A percentile compares a stretch with the other conserved stretches of the same genome.
Conservation (phyloP, 805 yeast genomes). For the Ogataea saltuana region DNA sequence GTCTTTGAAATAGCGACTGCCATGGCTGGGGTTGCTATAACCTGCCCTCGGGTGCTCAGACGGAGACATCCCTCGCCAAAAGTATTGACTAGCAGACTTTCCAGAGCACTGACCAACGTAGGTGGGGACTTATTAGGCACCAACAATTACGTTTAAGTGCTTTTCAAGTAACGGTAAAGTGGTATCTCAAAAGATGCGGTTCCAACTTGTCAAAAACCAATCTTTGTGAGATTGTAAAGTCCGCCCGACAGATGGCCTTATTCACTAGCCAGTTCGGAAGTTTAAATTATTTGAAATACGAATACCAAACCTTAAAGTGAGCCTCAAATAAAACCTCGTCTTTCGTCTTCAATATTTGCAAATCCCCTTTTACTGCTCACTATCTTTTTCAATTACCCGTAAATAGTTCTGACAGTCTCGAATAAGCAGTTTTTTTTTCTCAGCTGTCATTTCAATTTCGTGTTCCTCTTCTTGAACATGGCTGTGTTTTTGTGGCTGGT, state of each 20-base stretch:
- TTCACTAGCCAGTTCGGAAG: background rate
- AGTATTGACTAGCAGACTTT: background rate
- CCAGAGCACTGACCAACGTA: background rate
- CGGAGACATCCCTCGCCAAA: constrained; percentile 17
- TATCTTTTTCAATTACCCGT: background rate
- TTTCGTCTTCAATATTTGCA: background rate
- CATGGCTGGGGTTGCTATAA: constrained; percentile 16
- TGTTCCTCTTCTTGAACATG: too few relatives aligned
- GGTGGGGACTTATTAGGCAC: background rate
- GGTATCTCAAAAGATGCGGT: background rate
- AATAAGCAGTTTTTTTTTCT: background rate
- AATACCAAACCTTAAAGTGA: background rate
- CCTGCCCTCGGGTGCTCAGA: constrained; percentile 24
- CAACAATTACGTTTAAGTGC: background rate
- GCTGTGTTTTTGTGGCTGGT: background rate
- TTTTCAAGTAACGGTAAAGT: background rate
- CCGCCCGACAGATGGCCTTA: background rate
- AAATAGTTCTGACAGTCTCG: background rate
- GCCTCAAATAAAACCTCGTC: background rate
- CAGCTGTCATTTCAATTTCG: too few relatives aligned
- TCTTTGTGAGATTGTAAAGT: background rate
- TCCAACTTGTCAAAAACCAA: constrained; percentile 1
- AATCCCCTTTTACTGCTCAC: background rate
- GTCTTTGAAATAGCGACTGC: constrained; percentile 28
- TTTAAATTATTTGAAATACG: background rate